These are phyloP conservation scores for Ensete ventricosum DNA, from an alignment of 176 grass and related monocot genomes.

Conservation along the genomic window DNA sequence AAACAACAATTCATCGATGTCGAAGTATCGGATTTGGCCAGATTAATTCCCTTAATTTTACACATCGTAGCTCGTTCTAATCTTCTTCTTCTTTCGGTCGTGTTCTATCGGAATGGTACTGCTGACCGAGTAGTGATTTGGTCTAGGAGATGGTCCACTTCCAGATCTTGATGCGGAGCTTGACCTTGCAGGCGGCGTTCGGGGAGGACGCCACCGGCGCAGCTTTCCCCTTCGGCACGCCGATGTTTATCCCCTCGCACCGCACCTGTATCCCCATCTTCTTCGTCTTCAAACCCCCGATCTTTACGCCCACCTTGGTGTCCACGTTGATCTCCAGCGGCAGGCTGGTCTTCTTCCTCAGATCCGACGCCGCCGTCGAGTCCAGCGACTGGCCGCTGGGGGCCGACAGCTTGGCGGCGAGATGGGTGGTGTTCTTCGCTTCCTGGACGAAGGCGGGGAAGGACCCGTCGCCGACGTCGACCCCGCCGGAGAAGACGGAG, in stretches of 20 bases:
- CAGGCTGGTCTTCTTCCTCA: conserved; percentile 67
- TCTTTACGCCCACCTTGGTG: conserved; percentile 69
- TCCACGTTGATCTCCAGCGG: conserved; percentile 52
- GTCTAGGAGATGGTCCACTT: conserved; percentile 72
- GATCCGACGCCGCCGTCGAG: conserved; percentile 45
- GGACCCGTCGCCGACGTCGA: conserved; percentile 56
- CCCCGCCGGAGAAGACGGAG: conserved; percentile 41
- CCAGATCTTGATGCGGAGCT: conserved; percentile 95
- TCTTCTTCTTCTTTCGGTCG: no score
- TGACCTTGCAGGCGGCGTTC: conserved; percentile 48
- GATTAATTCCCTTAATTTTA: no score
- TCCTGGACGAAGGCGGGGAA: conserved; percentile 61
- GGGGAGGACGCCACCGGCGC: not conserved
- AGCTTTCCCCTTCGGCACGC: conserved; percentile 36
- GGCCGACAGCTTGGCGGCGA: conserved; percentile 50
- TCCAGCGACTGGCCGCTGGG: conserved; percentile 43
- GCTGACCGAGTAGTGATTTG: not conserved
- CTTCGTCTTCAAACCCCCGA: conserved; percentile 63
- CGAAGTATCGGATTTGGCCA: no score
- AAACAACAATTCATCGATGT: no score
- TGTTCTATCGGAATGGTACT: no score
- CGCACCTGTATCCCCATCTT: conserved; percentile 66
- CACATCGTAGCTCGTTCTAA: no score
- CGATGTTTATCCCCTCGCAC: conserved; percentile 59
- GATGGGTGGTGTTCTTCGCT: conserved; percentile 58